Conservation (phyloP, 148 eudicot genomes). For the Silene uniflora region DNA sequence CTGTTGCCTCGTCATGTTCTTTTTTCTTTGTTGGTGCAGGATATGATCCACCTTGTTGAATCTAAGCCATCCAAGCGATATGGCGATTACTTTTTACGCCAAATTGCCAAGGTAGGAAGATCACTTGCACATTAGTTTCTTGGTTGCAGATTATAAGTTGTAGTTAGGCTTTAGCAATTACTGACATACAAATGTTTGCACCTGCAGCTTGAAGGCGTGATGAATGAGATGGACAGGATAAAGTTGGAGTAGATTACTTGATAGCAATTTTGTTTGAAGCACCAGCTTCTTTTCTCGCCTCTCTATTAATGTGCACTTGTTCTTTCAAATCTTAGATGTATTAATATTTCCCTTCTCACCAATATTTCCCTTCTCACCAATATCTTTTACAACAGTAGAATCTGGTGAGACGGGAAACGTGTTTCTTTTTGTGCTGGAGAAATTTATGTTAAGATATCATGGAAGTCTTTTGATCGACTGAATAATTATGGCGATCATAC, state of each 20-base stretch:
- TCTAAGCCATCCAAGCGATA: conserved; percentile 71
- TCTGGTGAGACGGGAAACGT: neutral
- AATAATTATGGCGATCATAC: neutral
- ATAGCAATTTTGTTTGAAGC: conserved; percentile 13
- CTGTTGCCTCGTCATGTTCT: neutral
- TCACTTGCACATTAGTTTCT: neutral
- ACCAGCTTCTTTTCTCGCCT: neutral
- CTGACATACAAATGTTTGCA: neutral
- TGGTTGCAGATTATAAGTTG: neutral
- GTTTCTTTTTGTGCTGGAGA: neutral
- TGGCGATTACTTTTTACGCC: conserved; percentile 88
- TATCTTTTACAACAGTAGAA: neutral
- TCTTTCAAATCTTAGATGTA: neutral
- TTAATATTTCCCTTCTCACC: neutral
- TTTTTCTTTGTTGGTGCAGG: conserved; percentile 40
- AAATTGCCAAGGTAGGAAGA: conserved; percentile 69
- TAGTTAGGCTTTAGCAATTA: too few species aligned
- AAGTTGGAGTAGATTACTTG: conserved; percentile 49
- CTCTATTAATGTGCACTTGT: neutral
- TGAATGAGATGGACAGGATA: conserved; percentile 73
- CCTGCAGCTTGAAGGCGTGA: conserved; percentile 86
- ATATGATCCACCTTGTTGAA: conserved; percentile 64
- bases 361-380: neutral
- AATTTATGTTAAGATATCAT: neutral
- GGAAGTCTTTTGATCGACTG: neutral